Evolutionary conservation across 768 basidiomycete species (phyloP).

Genomic region (Lepiota venenata): DNA sequence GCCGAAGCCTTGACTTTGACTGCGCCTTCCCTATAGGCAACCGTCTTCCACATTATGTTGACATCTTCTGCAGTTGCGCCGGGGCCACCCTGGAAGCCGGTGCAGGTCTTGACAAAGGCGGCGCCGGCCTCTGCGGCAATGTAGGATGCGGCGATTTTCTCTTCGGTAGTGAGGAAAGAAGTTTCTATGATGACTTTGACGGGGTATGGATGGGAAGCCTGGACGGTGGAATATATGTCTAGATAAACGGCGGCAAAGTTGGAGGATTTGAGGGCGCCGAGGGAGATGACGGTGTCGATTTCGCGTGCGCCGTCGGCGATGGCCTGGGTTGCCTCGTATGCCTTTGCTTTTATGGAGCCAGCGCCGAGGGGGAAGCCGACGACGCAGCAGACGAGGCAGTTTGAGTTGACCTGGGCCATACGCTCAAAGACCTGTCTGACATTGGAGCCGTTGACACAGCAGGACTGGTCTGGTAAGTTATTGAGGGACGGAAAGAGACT

Average conservation of each 20-base stretch:
- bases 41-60: conserved; percentile 36
- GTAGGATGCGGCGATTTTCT: conserved; percentile 44
- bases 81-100: conserved; percentile 43
- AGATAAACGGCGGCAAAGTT: conserved; percentile 30
- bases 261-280: conserved; percentile 42
- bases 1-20: conserved; percentile 52
- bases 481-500: background rate
- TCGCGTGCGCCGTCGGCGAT: conserved; percentile 44
- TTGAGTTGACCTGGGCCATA: conserved; percentile 32
- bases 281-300: conserved; percentile 50
- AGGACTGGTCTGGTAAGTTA: conserved; percentile 31
- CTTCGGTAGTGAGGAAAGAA: conserved; percentile 37
- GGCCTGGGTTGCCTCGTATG: conserved; percentile 45
- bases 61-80: conserved; percentile 45
- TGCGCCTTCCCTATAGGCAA: conserved; percentile 29
- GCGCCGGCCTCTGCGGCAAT: conserved; percentile 49
- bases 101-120: conserved; percentile 51
- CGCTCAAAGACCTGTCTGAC: conserved; percentile 38
- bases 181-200: conserved; percentile 56
- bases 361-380: conserved; percentile 53
- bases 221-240: conserved; percentile 38
- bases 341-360: conserved; percentile 37
- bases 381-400: conserved; percentile 41
- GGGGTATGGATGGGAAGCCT: conserved; percentile 25
- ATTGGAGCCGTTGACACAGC: conserved; percentile 48